These are phyloP conservation scores for Anthoceros angustus DNA, from an alignment of 225 moss, liverwort and hornwort species.

Conservation along the genomic window DNA sequence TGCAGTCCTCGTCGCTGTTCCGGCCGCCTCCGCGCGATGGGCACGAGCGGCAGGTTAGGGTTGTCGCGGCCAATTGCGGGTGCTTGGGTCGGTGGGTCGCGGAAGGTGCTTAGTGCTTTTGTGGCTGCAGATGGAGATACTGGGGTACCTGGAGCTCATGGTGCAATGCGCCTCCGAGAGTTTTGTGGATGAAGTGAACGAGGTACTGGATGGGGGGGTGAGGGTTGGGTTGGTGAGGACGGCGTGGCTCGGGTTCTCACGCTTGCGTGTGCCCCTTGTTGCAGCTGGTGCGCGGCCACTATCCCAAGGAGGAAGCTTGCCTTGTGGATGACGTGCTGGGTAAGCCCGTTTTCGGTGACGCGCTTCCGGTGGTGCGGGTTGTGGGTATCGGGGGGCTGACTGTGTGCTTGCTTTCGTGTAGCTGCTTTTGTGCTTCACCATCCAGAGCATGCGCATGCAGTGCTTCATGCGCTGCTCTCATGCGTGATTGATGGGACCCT, in stretches of 20 bases:
- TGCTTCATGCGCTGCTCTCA: constrained; percentile 28
- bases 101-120: not conserved
- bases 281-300: constrained; percentile 35
- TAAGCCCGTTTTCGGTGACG: not conserved
- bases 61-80: no score
- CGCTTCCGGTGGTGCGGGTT: not conserved
- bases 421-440: constrained; percentile 21
- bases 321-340: constrained; percentile 34
- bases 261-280: not conserved
- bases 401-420: not conserved
- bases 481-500: constrained; percentile 36
- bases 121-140: constrained; percentile 18
- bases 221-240: not conserved
- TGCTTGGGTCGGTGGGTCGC: no score
- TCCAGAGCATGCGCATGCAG: constrained; percentile 30
- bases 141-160: constrained; percentile 25
- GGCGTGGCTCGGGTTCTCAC: no score
- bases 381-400: not conserved
- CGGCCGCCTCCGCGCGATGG: not conserved
- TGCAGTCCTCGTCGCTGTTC: not conserved
- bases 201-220: constrained; percentile 10
- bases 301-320: constrained; percentile 21
- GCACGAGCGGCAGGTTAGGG: not conserved
- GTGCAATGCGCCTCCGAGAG: constrained; percentile 20
- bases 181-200: constrained; percentile 28